A percentile compares a stretch with the other conserved stretches of the same genome.
phyloP scores from a whole-genome alignment of 805 yeast genomes.

The Metschnikowia reukaufii region DNA sequence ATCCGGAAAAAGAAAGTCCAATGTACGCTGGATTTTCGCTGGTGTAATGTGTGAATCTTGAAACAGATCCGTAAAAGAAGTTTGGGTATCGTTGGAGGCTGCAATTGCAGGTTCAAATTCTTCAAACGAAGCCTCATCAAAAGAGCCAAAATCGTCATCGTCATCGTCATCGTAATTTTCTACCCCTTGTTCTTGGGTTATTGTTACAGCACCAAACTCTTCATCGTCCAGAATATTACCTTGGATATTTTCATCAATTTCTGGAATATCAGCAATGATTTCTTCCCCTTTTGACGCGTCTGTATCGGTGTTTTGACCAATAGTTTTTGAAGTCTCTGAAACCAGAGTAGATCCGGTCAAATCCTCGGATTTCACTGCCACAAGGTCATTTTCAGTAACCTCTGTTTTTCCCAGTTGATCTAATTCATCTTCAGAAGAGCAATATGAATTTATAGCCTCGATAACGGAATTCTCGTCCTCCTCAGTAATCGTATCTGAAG shows the following conservation, averaged over 20 bases:
- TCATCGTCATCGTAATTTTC: conserved; percentile 21
- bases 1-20: conserved; percentile 16
- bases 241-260: neutral
- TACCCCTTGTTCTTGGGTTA: neutral
- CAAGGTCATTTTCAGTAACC: neutral
- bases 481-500: neutral
- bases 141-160: conserved; percentile 41
- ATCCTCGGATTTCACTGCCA: no score
- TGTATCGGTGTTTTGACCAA: neutral
- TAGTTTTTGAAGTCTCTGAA: neutral
- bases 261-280: neutral
- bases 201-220: neutral
- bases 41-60: conserved; percentile 1
- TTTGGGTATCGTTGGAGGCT: neutral
- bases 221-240: neutral
- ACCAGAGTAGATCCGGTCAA: no score
- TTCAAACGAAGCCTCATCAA: conserved; percentile 36
- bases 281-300: neutral
- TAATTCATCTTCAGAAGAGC: neutral
- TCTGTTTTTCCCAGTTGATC: neutral
- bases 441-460: neutral
- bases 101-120: conserved; percentile 10
- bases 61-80: neutral
- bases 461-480: neutral
- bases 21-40: conserved; percentile 9